Percentiles rank a stretch among this genome's conserved stretches.
phyloP scores from a whole-genome alignment of 345 rosid genomes.

The Kandelia obovata region DNA sequence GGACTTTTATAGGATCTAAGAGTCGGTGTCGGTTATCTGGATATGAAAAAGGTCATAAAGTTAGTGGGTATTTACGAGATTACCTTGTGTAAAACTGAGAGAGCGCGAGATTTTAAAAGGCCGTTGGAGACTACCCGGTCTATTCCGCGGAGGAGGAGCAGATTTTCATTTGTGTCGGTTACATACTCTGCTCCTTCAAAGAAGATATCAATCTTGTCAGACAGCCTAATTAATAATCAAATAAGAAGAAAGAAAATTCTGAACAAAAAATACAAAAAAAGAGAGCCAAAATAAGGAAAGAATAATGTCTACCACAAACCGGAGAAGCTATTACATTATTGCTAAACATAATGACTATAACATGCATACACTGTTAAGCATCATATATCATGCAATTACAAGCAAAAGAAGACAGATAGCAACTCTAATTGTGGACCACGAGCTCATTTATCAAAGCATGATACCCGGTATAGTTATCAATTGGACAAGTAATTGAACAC shows the following conservation, averaged over 20 bases:
- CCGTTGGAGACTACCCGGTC: too few species aligned
- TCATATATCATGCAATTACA: background rate
- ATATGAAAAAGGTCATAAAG: too few species aligned
- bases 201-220: conserved; percentile 67
- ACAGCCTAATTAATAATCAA: conserved; percentile 57
- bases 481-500: background rate
- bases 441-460: background rate
- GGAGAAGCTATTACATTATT: background rate
- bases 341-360: background rate
- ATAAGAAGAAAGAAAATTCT: conserved; percentile 43
- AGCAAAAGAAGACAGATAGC: too few species aligned
- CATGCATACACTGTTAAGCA: background rate
- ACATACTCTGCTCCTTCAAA: conserved; percentile 63
- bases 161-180: conserved; percentile 48
- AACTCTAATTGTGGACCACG: background rate
- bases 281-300: background rate
- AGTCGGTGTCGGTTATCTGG: too few species aligned
- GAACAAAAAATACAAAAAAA: conserved; percentile 13
- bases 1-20: too few species aligned
- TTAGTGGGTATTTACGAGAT: too few species aligned
- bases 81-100: too few species aligned
- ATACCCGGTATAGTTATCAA: background rate
- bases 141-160: too few species aligned
- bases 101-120: too few species aligned
- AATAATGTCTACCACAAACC: background rate